Percentiles rank a stretch among this genome's conserved stretches.
Conservation (phyloP, 2,329 filamentous ascomycete genomes). For the Volutella citrinella region DNA sequence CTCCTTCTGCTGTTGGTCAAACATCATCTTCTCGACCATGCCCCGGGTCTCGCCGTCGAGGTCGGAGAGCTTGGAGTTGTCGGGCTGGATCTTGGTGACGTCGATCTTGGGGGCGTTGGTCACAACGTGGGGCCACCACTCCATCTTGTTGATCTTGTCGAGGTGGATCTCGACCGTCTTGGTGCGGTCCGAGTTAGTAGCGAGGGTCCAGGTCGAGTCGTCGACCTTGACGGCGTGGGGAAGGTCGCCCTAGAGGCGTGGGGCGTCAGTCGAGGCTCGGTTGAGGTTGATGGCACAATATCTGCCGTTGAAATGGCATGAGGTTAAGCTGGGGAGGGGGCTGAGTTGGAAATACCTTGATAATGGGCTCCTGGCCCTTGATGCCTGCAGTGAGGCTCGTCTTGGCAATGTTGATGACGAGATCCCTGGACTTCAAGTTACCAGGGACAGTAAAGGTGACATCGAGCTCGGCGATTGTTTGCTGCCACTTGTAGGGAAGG, state of each 20-base stretch:
- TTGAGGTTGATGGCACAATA: no score
- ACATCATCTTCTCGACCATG: conserved; percentile 99
- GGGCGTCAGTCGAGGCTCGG: conserved; percentile 1
- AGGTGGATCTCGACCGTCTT: conserved; percentile 76
- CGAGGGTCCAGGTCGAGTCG: conserved; percentile 93
- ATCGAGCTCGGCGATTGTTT: conserved; percentile 87
- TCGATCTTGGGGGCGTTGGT: conserved; percentile 87
- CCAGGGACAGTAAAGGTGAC: conserved; percentile 73
- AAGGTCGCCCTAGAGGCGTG: conserved; percentile 67
- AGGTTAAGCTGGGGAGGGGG: background rate
- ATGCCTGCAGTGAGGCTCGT: conserved; percentile 73
- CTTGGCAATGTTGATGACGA: conserved; percentile 81
- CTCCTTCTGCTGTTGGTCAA: conserved; percentile 96
- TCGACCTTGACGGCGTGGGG: conserved; percentile 76
- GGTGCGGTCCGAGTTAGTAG: conserved; percentile 65
- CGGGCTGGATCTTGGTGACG: conserved; percentile 89
- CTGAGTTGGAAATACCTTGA: conserved; percentile 58
- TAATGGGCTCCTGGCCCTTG: conserved; percentile 83
- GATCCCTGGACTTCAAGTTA: conserved; percentile 79
- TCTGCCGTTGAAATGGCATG: background rate
- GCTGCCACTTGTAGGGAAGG: conserved; percentile 95
- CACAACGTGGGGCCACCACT: conserved; percentile 96
- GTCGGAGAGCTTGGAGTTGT: conserved; percentile 83
- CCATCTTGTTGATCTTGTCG: conserved; percentile 94
- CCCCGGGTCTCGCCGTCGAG: conserved; percentile 89